Evolutionary conservation across 2,329 filamentous ascomycete species (phyloP).

Genomic region (Penicillium expansum): DNA sequence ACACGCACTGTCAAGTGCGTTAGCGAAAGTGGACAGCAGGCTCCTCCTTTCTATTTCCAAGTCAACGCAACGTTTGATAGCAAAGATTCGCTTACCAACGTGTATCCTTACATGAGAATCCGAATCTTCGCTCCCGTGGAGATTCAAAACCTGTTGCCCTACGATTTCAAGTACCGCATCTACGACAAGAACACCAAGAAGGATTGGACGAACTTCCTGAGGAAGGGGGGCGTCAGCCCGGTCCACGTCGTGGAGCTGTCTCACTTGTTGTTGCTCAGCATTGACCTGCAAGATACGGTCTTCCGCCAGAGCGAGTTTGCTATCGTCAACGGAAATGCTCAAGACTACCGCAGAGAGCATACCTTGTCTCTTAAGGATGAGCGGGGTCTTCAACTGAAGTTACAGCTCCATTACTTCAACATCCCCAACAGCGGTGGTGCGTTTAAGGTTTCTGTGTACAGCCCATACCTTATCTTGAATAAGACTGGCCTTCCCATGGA

Average conservation of each 20-base stretch:
- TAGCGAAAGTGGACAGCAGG: conserved; percentile 74
- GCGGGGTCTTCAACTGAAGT: conserved; percentile 71
- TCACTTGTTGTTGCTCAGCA: conserved; percentile 83
- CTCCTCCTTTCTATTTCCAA: conserved; percentile 92
- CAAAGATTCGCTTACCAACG: conserved; percentile 75
- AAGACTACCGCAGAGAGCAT: conserved; percentile 83
- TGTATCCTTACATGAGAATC: conserved; percentile 92
- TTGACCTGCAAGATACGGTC: conserved; percentile 94
- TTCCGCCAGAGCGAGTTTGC: conserved; percentile 96
- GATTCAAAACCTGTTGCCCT: conserved; percentile 89
- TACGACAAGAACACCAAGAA: conserved; percentile 99
- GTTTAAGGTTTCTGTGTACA: conserved; percentile 93
- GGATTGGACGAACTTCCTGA: conserved; percentile 97
- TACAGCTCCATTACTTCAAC: conserved; percentile 86
- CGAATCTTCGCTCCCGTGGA: conserved; percentile 90
- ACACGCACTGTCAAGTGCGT: conserved; percentile 86
- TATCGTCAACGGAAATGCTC: conserved; percentile 87
- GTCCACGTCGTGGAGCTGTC: conserved; percentile 96
- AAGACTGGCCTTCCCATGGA: conserved; percentile 88
- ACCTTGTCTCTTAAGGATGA: conserved; percentile 79
- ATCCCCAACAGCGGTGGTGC: conserved; percentile 91
- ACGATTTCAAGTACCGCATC: conserved; percentile 98
- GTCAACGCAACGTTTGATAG: conserved; percentile 82
- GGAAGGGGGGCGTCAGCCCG: conserved; percentile 93
- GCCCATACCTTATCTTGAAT: conserved; percentile 91